Evolutionary conservation across 805 yeast species (phyloP).

Genomic region (Saturnispora kantuleensis): DNA sequence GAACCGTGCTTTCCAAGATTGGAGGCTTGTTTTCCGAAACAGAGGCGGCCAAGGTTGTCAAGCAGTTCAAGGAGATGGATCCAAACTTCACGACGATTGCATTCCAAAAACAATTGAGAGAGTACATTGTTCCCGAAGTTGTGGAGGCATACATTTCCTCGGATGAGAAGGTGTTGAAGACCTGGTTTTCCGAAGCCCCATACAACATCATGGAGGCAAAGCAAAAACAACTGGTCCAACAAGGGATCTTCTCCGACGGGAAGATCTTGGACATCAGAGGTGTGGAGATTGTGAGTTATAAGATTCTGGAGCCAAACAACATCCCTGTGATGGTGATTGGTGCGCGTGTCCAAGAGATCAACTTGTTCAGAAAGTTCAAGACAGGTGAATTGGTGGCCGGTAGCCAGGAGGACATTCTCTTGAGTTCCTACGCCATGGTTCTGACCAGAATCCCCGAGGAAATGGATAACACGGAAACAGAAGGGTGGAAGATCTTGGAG

Average conservation of each 20-base stretch:
- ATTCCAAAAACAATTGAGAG: conserved; percentile 76
- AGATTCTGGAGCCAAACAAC: conserved; percentile 81
- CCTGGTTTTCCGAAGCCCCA: conserved; percentile 96
- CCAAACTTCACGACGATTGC: conserved; percentile 74
- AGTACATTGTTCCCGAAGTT: conserved; percentile 88
- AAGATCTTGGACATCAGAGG: conserved; percentile 89
- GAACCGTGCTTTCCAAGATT: conserved; percentile 71
- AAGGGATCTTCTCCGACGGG: conserved; percentile 86
- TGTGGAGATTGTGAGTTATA: conserved; percentile 83
- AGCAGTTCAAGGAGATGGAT: conserved; percentile 79
- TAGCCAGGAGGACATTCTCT: conserved; percentile 81
- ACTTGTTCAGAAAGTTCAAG: conserved; percentile 76
- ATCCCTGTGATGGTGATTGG: conserved; percentile 88
- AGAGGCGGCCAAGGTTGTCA: conserved; percentile 87
- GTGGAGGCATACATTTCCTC: conserved; percentile 92
- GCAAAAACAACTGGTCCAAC: conserved; percentile 85
- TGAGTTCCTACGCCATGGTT: conserved; percentile 94
- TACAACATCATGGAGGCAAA: conserved; percentile 89
- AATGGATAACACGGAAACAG: conserved; percentile 80
- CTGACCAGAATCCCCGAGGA: conserved; percentile 89
- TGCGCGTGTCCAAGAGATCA: conserved; percentile 95
- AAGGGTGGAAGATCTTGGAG: conserved; percentile 95
- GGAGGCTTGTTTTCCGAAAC: conserved; percentile 93
- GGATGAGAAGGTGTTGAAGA: conserved; percentile 70
- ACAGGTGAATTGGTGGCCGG: conserved; percentile 96